A percentile compares a stretch with the other conserved stretches of the same genome.
These are phyloP conservation scores for Logfia minima DNA, from an alignment of 129 eudicot species.

Conservation along the genomic window DNA sequence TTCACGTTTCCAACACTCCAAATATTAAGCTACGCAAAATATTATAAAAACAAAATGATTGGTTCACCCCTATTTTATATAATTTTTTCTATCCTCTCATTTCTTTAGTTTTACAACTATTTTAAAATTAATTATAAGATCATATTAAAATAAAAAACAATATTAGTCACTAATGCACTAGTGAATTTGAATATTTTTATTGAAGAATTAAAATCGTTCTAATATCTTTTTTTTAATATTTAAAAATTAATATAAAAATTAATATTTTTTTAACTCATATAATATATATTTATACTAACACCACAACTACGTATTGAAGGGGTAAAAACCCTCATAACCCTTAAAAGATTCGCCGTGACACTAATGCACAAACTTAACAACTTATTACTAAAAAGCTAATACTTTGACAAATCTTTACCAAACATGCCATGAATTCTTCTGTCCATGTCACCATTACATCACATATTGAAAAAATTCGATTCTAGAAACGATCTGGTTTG, in stretches of 20 bases:
- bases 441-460: background rate
- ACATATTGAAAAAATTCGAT: background rate
- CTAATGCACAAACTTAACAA: background rate
- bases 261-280: too few species aligned
- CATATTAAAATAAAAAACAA: too few species aligned
- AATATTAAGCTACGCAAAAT: background rate
- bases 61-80: background rate
- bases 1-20: background rate
- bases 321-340: too few species aligned
- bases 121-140: too few species aligned
- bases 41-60: background rate
- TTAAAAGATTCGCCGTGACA: too few species aligned
- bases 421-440: background rate
- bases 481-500: background rate
- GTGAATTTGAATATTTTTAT: too few species aligned
- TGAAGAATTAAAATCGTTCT: too few species aligned
- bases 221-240: too few species aligned
- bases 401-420: background rate
- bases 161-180: too few species aligned
- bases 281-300: too few species aligned
- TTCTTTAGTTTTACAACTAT: background rate
- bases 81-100: background rate
- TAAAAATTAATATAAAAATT: too few species aligned
- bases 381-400: background rate
- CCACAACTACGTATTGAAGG: too few species aligned